Evolutionary conservation across 2,329 filamentous ascomycete species (phyloP).

Genomic region (Colletotrichum viniferum): DNA sequence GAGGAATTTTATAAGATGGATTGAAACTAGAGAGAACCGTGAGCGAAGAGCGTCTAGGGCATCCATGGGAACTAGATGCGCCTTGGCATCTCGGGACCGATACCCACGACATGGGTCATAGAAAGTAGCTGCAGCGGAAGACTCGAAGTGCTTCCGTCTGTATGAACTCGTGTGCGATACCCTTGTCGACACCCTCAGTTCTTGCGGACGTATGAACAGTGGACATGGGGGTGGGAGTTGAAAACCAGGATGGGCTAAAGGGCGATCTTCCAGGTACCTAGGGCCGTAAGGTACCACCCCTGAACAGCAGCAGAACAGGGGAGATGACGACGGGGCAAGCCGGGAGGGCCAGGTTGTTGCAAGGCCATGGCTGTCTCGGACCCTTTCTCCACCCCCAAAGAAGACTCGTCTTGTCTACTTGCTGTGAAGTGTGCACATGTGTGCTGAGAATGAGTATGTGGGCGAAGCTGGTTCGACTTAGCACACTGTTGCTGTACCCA

Average conservation of each 20-base stretch:
- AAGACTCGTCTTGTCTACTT: slow-evolving; percentile 2
- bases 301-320: slow-evolving; percentile 1
- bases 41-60: background rate
- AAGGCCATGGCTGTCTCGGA: slow-evolving; percentile 20
- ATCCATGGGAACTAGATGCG: background rate
- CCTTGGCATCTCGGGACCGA: slow-evolving; percentile 18
- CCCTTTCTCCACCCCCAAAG: slow-evolving; percentile 18
- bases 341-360: slow-evolving; percentile 12
- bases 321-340: slow-evolving; percentile 7
- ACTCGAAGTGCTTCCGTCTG: slow-evolving; percentile 8
- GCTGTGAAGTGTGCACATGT: background rate
- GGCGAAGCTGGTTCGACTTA: background rate
- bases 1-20: slow-evolving; percentile 16
- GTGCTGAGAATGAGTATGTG: background rate
- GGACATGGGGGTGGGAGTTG: slow-evolving; percentile 5
- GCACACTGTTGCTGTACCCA: background rate
- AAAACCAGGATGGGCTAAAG: background rate
- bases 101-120: slow-evolving; percentile 13
- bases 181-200: slow-evolving; percentile 12
- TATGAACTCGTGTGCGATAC: slow-evolving; percentile 2
- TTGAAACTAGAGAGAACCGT: slow-evolving; percentile 1
- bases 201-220: slow-evolving; percentile 17
- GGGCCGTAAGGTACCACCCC: slow-evolving; percentile 14
- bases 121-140: slow-evolving; percentile 18
- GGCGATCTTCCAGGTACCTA: slow-evolving; percentile 16